These are phyloP conservation scores for Echinosophora koreensis DNA, from an alignment of 306 rosid species.

Conservation along the genomic window DNA sequence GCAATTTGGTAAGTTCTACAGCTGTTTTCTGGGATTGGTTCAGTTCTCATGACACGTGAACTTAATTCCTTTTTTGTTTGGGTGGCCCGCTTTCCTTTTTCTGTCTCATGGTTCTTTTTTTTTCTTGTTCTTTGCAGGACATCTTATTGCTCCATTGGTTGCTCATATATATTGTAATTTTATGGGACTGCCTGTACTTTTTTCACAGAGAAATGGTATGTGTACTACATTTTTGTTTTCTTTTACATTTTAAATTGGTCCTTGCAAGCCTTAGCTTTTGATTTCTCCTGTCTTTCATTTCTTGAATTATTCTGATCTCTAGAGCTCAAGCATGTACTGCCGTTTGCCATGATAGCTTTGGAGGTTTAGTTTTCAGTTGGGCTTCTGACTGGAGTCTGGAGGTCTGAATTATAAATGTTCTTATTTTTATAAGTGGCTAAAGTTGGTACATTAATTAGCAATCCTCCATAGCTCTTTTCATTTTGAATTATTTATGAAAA, in stretches of 20 bases:
- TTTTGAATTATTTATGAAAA: constrained; percentile 14
- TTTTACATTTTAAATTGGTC: neutral
- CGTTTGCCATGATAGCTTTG: constrained; percentile 5
- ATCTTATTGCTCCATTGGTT: constrained; percentile 82
- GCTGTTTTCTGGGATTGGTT: constrained; percentile 23
- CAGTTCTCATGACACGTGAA: constrained; percentile 18
- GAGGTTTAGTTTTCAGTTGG: constrained; percentile 15
- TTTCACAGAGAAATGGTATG: constrained; percentile 74
- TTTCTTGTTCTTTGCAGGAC: constrained; percentile 66
- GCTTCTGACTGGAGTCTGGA: neutral
- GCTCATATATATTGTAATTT: constrained; percentile 87
- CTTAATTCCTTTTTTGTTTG: neutral
- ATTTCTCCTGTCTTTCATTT: constrained; percentile 7
- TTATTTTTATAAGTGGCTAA: neutral
- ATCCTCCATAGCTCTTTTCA: neutral
- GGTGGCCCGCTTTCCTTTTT: constrained; percentile 2
- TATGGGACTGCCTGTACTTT: constrained; percentile 85
- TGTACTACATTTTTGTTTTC: neutral
- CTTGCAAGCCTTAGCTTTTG: constrained; percentile 13
- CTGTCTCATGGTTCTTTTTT: constrained; percentile 18
- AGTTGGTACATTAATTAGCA: neutral
- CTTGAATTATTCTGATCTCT: constrained; percentile 7
- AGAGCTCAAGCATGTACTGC: constrained; percentile 8
- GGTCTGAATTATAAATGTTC: constrained; percentile 1
- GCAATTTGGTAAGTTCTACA: constrained; percentile 2